A percentile compares a stretch with the other conserved stretches of the same genome.
These are phyloP conservation scores for Neonectria neomacrospora DNA, from an alignment of 2,329 filamentous ascomycete species.

Conservation along the genomic window DNA sequence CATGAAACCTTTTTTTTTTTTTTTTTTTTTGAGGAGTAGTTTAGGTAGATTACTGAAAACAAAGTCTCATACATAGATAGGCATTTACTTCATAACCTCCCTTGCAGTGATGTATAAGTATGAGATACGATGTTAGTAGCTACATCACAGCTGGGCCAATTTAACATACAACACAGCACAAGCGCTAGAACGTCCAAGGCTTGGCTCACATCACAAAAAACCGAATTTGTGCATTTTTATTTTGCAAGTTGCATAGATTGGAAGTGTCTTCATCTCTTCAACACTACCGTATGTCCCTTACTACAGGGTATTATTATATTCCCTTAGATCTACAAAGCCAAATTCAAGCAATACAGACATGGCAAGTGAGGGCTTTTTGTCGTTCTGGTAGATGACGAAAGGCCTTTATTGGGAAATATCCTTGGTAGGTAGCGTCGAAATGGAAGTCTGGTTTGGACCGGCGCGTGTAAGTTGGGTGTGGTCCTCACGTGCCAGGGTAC, in stretches of 20 bases:
- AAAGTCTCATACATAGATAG: background rate
- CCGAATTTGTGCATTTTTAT: no score
- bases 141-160: no score
- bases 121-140: background rate
- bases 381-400: background rate
- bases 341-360: background rate
- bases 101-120: background rate
- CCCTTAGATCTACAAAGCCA: no score
- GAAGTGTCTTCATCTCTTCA: background rate
- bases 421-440: background rate
- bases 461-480: background rate
- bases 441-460: background rate
- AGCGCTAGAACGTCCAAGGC: background rate
- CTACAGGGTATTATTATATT: background rate
- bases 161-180: no score
- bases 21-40: background rate
- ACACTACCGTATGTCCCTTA: background rate
- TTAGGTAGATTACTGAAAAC: constrained; percentile 1
- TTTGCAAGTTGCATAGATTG: background rate
- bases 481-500: background rate
- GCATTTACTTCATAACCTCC: background rate
- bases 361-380: background rate
- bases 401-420: background rate
- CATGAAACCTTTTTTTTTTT: background rate
- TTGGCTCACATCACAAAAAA: no score